A percentile compares a stretch with the other conserved stretches of the same genome.
Evolutionary conservation across 208 protist species (phyloP).

Genomic region (Willaertia magna): DNA sequence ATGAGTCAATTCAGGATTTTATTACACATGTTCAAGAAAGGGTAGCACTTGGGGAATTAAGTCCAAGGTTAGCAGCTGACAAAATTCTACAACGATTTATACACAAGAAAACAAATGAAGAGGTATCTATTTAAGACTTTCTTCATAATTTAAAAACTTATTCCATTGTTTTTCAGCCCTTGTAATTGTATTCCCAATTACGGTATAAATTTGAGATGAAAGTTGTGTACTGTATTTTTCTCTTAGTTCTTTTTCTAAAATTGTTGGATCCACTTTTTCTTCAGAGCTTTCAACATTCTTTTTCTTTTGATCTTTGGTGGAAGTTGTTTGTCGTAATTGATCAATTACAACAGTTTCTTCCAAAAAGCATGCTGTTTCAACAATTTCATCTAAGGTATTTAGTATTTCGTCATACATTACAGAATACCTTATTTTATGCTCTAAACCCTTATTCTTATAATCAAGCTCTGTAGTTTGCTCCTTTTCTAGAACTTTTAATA

Average conservation of each 20-base stretch:
- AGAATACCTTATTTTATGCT: background rate
- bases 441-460: background rate
- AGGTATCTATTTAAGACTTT: too few species aligned
- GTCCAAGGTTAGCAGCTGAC: background rate
- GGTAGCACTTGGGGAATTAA: background rate
- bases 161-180: background rate
- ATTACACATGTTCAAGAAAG: background rate
- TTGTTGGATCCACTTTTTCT: too few species aligned
- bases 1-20: background rate
- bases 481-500: background rate
- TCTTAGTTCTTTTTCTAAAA: background rate
- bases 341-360: background rate
- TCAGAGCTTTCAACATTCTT: background rate
- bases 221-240: background rate
- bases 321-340: too few species aligned
- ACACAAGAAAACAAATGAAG: background rate
- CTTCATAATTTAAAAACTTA: too few species aligned
- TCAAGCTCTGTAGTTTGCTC: background rate
- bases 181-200: background rate
- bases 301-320: background rate
- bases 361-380: background rate
- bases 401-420: background rate
- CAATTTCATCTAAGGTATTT: background rate
- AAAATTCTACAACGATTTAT: background rate
- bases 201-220: background rate